These are phyloP conservation scores for Tulasnella sp. DNA, from an alignment of 768 basidiomycete species.

Conservation along the genomic window DNA sequence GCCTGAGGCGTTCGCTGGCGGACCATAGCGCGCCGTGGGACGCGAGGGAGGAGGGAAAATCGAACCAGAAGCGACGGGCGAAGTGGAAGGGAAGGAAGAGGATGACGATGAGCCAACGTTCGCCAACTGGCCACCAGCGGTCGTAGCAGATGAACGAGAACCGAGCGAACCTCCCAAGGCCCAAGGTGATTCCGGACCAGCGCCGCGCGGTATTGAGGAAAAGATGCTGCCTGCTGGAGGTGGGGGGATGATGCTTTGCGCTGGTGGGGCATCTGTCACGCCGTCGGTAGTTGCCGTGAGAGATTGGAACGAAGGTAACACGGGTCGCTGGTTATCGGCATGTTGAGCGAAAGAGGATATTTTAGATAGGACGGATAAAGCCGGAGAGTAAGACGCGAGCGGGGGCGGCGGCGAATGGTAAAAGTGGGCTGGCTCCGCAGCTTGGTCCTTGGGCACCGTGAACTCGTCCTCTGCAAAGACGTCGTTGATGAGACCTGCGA, in stretches of 20 bases:
- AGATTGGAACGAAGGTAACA: slow-evolving; percentile 20
- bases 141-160: slow-evolving; percentile 13
- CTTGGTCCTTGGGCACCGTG: slow-evolving; percentile 27
- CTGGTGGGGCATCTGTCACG: not conserved
- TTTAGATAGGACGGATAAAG: slow-evolving; percentile 16
- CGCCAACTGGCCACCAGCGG: not conserved
- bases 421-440: slow-evolving; percentile 30
- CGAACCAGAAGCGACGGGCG: not conserved
- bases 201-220: slow-evolving; percentile 25
- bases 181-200: slow-evolving; percentile 27
- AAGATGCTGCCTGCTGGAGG: slow-evolving; percentile 27
- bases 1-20: not conserved
- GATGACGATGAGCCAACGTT: slow-evolving; percentile 4
- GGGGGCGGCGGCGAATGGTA: slow-evolving; percentile 27
- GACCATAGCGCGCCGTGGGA: not conserved
- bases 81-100: not conserved
- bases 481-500: slow-evolving; percentile 76
- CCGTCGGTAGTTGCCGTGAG: slow-evolving; percentile 15
- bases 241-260: not conserved
- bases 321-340: slow-evolving; percentile 6
- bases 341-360: slow-evolving; percentile 22
- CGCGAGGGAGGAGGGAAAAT: slow-evolving; percentile 14
- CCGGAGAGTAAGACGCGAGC: slow-evolving; percentile 30
- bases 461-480: slow-evolving; percentile 45
- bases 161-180: slow-evolving; percentile 22